These are phyloP conservation scores for Crithidia mellificae DNA, from an alignment of 208 protist species.

Conservation along the genomic window DNA sequence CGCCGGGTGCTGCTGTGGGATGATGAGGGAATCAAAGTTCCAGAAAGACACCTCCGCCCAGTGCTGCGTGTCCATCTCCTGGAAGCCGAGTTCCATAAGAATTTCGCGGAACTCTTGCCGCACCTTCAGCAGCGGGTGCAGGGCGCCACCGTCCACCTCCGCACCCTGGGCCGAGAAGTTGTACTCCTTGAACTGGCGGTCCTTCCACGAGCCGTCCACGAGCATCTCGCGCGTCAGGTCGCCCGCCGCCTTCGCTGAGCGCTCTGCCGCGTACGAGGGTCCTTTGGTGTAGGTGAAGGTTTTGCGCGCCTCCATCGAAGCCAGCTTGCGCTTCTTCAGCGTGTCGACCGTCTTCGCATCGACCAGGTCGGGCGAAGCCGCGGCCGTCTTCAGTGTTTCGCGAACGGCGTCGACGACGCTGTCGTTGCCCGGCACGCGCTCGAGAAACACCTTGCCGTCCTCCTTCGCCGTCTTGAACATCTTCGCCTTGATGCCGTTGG, in stretches of 20 bases:
- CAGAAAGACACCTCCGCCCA: conserved; percentile 99
- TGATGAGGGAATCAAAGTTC: conserved; percentile 99
- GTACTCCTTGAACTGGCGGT: conserved; percentile 95
- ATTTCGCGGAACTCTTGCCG: conserved; percentile 98
- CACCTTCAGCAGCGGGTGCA: conserved; percentile 99
- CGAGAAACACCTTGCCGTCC: conserved; percentile 53
- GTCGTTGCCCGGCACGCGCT: conserved; percentile 37
- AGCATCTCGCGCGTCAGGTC: conserved; percentile 97
- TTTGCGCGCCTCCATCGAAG: conserved; percentile 73
- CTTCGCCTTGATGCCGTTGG: conserved; percentile 94
- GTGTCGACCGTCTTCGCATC: conserved; percentile 71
- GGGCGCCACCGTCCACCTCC: conserved; percentile 86
- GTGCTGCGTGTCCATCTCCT: conserved; percentile 99
- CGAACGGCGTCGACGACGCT: conserved; percentile 45
- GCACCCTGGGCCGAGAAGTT: conserved; percentile 95
- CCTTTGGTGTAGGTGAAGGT: conserved; percentile 86
- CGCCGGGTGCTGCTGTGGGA: conserved; percentile 99
- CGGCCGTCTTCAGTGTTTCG: conserved; percentile 41
- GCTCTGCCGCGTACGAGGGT: conserved; percentile 61
- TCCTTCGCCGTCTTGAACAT: conserved; percentile 90
- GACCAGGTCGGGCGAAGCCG: conserved; percentile 27
- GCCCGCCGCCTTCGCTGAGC: conserved; percentile 70
- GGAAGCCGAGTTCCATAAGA: conserved; percentile 99
- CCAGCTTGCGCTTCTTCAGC: conserved; percentile 94
- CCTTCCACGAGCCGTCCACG: conserved; percentile 93